phyloP scores from a whole-genome alignment of 2,329 filamentous ascomycete genomes.

The Rhinocladiella similis region DNA sequence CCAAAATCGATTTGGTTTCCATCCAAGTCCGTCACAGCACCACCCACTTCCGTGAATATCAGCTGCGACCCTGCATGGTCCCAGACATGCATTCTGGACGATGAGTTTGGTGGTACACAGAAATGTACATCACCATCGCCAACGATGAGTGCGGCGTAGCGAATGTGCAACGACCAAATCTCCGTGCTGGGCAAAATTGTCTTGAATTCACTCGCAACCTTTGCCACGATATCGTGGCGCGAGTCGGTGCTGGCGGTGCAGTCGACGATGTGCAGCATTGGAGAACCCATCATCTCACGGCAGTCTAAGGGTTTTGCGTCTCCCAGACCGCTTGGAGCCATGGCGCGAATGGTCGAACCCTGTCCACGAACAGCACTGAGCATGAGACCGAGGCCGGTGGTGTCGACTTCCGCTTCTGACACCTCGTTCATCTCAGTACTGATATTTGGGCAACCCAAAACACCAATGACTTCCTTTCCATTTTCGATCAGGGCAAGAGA shows the following conservation, averaged over 20 bases:
- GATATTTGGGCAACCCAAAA: not conserved
- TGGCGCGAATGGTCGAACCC: not conserved
- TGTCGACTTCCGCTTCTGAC: not conserved
- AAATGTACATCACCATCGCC: not conserved
- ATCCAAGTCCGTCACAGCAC: not conserved
- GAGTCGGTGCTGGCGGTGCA: not conserved
- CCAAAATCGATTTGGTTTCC: no score
- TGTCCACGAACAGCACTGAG: not conserved
- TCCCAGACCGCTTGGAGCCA: not conserved
- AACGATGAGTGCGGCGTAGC: not conserved
- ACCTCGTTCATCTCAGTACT: not conserved
- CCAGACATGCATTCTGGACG: not conserved
- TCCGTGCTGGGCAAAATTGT: not conserved
- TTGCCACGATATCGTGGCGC: not conserved
- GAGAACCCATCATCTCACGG: no score
- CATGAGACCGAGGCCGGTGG: not conserved
- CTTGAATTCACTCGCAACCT: not conserved
- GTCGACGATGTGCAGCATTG: not conserved
- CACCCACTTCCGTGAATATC: not conserved
- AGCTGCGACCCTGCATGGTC: not conserved
- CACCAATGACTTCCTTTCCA: not conserved
- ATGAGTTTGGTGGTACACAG: not conserved
- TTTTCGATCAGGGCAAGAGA: not conserved
- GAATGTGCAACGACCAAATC: not conserved
- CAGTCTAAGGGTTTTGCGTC: not conserved